These are phyloP conservation scores for Ilex asprella DNA, from an alignment of 257 asterid genomes.

Conservation along the genomic window DNA sequence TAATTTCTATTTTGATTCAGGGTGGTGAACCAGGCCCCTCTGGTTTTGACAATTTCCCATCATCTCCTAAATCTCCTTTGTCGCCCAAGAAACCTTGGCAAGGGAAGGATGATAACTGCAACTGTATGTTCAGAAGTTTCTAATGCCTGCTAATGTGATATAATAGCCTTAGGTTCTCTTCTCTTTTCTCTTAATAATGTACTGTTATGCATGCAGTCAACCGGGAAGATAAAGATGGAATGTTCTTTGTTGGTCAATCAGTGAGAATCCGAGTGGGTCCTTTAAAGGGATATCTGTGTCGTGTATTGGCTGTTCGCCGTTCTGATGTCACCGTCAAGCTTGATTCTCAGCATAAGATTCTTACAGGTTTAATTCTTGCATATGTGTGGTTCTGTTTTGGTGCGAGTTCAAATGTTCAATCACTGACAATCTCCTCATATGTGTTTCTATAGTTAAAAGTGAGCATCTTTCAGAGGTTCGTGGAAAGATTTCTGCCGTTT, in stretches of 20 bases:
- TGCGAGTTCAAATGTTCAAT: background rate
- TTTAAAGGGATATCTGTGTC: slow-evolving; percentile 83
- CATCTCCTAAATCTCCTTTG: slow-evolving; percentile 78
- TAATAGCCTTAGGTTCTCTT: slow-evolving; percentile 7
- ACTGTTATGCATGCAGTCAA: slow-evolving; percentile 39
- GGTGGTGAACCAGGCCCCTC: slow-evolving; percentile 50
- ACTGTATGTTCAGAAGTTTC: slow-evolving; percentile 46
- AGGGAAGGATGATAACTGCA: slow-evolving; percentile 51
- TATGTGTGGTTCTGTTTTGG: slow-evolving; percentile 8
- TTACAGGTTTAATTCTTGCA: slow-evolving; percentile 50
- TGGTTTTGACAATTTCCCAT: slow-evolving; percentile 46
- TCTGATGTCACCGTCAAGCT: slow-evolving; percentile 91
- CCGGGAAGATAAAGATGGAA: slow-evolving; percentile 52
- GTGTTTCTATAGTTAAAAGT: slow-evolving; percentile 54
- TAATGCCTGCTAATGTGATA: slow-evolving; percentile 1
- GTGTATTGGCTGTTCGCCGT: slow-evolving; percentile 86
- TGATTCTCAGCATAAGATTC: slow-evolving; percentile 89
- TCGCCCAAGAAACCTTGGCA: slow-evolving; percentile 58
- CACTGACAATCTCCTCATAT: slow-evolving; percentile 11
- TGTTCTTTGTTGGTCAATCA: slow-evolving; percentile 81
- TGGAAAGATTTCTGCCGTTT: slow-evolving; percentile 46
- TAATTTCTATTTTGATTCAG: slow-evolving; percentile 30
- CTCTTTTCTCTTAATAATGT: slow-evolving; percentile 11
- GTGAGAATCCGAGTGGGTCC: slow-evolving; percentile 90
- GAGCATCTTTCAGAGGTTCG: slow-evolving; percentile 89